A percentile compares a stretch with the other conserved stretches of the same genome.
phyloP scores from a whole-genome alignment of 1,139 yeast species.

The Blastobotrys buckinghamii region DNA sequence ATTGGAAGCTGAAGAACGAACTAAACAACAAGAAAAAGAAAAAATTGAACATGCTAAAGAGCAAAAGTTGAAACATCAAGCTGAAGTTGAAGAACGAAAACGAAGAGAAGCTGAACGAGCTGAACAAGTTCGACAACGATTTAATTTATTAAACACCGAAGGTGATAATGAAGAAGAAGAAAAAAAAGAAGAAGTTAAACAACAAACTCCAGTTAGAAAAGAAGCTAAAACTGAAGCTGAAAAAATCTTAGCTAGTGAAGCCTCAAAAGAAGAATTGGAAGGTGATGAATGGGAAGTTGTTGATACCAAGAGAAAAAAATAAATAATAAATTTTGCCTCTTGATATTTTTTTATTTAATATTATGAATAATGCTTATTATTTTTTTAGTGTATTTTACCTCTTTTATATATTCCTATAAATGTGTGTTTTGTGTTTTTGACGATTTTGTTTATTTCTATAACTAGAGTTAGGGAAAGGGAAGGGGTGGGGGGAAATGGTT shows the following conservation, averaged over 20 bases:
- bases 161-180: slow-evolving; percentile 49
- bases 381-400: too few relatives aligned
- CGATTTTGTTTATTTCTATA: too few relatives aligned
- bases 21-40: slow-evolving; percentile 27
- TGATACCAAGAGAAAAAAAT: slow-evolving; percentile 29
- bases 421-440: too few relatives aligned
- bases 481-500: too few relatives aligned
- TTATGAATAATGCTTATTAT: too few relatives aligned
- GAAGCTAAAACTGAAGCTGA: slow-evolving; percentile 25
- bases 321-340: not conserved
- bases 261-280: slow-evolving; percentile 41
- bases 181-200: slow-evolving; percentile 22
- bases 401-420: too few relatives aligned
- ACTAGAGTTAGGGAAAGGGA: too few relatives aligned
- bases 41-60: slow-evolving; percentile 22
- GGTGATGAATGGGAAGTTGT: slow-evolving; percentile 64
- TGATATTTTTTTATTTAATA: too few relatives aligned
- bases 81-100: slow-evolving; percentile 12
- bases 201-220: slow-evolving; percentile 30
- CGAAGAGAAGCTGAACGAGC: slow-evolving; percentile 14
- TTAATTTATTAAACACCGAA: slow-evolving; percentile 60
- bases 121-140: slow-evolving; percentile 33
- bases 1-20: slow-evolving; percentile 27
- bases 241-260: slow-evolving; percentile 30
- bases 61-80: slow-evolving; percentile 11